Evolutionary conservation across 495 filamentous ascomycete genomes (phyloP), one percentile per base, ranked within the genome.

Genomic region (Terfezia boudieri): DNA sequence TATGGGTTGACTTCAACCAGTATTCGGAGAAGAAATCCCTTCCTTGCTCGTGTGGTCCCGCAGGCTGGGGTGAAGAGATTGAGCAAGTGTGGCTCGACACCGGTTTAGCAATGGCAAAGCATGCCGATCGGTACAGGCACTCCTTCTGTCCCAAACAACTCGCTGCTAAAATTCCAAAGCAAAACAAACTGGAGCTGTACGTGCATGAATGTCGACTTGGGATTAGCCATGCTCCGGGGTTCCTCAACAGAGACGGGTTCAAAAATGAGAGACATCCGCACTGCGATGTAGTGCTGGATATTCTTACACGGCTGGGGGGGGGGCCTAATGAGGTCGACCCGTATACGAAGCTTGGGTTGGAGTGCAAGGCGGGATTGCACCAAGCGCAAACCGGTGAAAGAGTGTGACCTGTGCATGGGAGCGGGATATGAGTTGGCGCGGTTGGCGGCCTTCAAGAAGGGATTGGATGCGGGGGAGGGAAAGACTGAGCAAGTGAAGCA

Each of bases 11-110:
- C 2, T 57, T 54, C 12, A 54, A 55, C 51, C 59, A 54, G 8
- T 12, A 55, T 16, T 58, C 59, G 35, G 54, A 54, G 1, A 57
- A 61, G 36, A 61, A 61, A 55, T 49, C 57, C 35, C 55, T 61
- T 2, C 59, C 59, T 2, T 61, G 59, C 20, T 57, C 57, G 16
- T 61, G 59, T 10, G 59, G 59, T 7, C 26, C 26, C 1, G 10
- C 22, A 9, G 22, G 26, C 16, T 61, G 59, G 55, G 55, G 59
- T 1, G 53, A 49, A 9, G 54, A 58, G 23, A 61, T 59, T 0
- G 48, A 54, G 11, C 9, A 20, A 14, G 8, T 61, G 14, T 61
- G 59, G 59, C 52, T 37, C 46, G 59, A 61, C 11, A 49, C 35
- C 1, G 59, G 59, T 6, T 49, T 61, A 72, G 54, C 6, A 12